A percentile compares a stretch with the other conserved stretches of the same genome.
Evolutionary conservation across 2,329 filamentous ascomycete genomes (phyloP).

Genomic region (Lachnellula cervina): DNA sequence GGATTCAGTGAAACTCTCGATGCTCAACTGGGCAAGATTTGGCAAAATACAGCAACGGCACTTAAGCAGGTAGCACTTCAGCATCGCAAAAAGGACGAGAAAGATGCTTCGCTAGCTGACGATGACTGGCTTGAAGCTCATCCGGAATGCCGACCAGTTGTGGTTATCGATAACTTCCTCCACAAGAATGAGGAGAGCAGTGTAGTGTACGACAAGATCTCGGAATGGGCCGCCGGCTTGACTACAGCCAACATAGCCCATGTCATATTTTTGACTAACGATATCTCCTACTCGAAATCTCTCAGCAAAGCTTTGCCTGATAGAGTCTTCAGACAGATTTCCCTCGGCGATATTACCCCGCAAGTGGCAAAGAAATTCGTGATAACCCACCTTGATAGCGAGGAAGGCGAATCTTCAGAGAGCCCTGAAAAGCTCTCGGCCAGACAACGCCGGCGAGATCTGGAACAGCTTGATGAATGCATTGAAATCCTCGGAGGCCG

Average conservation of each 20-base stretch:
- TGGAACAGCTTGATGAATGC: conserved; percentile 71
- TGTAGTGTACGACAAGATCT: conserved; percentile 70
- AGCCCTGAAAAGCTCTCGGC: conserved; percentile 26
- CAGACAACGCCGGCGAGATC: conserved; percentile 39
- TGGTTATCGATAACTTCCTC: conserved; percentile 89
- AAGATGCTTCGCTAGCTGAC: conserved; percentile 66
- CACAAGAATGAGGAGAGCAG: conserved; percentile 66
- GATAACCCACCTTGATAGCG: conserved; percentile 65
- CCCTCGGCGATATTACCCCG: conserved; percentile 79
- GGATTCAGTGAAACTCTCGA: conserved; percentile 93
- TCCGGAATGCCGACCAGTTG: conserved; percentile 74
- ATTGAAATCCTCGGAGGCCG: conserved; percentile 82
- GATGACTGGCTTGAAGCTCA: conserved; percentile 90
- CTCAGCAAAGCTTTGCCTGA: conserved; percentile 84
- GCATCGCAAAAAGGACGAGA: conserved; percentile 64
- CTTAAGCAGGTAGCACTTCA: conserved; percentile 73
- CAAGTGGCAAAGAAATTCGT: conserved; percentile 87
- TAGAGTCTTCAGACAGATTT: conserved; percentile 80
- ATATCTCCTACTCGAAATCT: conserved; percentile 82
- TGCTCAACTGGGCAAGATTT: conserved; percentile 82
- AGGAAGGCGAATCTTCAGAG: conserved; percentile 32
- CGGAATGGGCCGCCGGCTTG: conserved; percentile 84
- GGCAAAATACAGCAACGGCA: conserved; percentile 75
- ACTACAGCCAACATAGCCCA: conserved; percentile 87
- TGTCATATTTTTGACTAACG: conserved; percentile 89